Percentiles rank a stretch among this genome's conserved stretches.
Conservation (phyloP, 768 basidiomycete species). For the Floccularia luteovirens region DNA sequence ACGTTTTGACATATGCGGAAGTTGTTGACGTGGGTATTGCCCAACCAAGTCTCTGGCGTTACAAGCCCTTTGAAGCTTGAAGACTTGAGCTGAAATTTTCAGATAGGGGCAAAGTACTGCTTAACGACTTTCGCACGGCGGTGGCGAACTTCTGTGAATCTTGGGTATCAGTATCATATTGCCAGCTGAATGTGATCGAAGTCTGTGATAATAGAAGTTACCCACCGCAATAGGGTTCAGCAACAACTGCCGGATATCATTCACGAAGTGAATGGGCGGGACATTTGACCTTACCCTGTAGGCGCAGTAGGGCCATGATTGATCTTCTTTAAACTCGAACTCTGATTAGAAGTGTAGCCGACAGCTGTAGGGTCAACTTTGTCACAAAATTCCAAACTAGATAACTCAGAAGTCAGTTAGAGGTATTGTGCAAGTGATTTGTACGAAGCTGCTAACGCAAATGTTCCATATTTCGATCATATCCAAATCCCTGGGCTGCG, state of each 20-base stretch:
- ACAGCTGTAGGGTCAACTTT: slow-evolving; percentile 5
- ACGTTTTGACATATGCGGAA: neutral
- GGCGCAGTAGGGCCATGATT: slow-evolving; percentile 8
- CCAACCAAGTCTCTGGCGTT: slow-evolving; percentile 1
- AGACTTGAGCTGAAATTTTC: slow-evolving; percentile 1
- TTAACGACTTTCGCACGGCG: slow-evolving; percentile 6
- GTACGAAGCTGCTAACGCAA: slow-evolving; percentile 11
- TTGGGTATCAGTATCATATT: too few species aligned
- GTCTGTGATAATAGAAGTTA: too few species aligned
- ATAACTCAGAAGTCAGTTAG: slow-evolving; percentile 4
- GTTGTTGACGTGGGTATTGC: slow-evolving; percentile 1
- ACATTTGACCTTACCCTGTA: slow-evolving; percentile 6
- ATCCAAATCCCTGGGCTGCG: slow-evolving; percentile 5
- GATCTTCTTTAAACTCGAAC: slow-evolving; percentile 7
- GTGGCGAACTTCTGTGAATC: slow-evolving; percentile 3
- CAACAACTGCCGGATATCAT: too few species aligned
- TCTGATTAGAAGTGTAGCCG: slow-evolving; percentile 6
- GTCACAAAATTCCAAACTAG: slow-evolving; percentile 4
- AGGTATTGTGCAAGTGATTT: neutral
- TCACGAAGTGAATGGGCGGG: too few species aligned
- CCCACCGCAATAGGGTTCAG: too few species aligned
- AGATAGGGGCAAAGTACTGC: slow-evolving; percentile 12
- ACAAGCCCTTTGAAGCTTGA: slow-evolving; percentile 1
- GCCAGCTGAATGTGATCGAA: too few species aligned
- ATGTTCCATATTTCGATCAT: slow-evolving; percentile 7